Base-by-base conservation (phyloP, 192 early-diverging fungal species). In the Diversispora eburnea region DNA sequence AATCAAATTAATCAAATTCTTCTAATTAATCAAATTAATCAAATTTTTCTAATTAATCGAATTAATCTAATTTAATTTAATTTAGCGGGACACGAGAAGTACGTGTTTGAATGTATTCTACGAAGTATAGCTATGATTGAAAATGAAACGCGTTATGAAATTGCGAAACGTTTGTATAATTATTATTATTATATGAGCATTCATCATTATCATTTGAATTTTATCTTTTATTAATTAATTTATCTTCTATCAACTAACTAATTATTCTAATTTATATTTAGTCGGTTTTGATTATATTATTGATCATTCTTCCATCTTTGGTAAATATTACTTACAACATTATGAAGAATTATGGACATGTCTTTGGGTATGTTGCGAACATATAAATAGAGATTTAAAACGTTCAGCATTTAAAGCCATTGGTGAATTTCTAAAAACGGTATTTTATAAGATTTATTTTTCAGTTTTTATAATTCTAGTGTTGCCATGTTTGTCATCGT, bases 361-460 rank as follows among this genome's bases (percentile, higher is more conserved):
- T 49, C 46, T 66, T 48, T 66, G 64, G 64, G 19, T 48, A 66
- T 66, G 43, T 48, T 46, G 64, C 22, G 64, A 48, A 8, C 64
- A 66, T 48, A 45, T 10, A 49, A 66, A 66, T 49, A 1, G 0
- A 8, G 64, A 66, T 8, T n/a, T 66, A 22, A 66, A 20, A 22
- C 13, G 41, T 7, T 10, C 43, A 3, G n/a, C 64, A 25, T 48
- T 49, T 66, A 66, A 46, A 33, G 45, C 64, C 13, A 66, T 66
- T 48, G 43, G 64, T 9, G 12, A 19, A 22, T 74, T 81, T 55
- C 63, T 79, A 41, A 79, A 79, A 72, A 57, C 79, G 68, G 80
- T 74, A 76, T 45, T 17, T 51, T 12, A 60, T 33, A 15, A n/a
- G n/a, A 7, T 15, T 25, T 54, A 20, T 13, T 56, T 17, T 63